Evolutionary conservation across 805 yeast genomes (phyloP).

Genomic region (Sungouiella thailandica): DNA sequence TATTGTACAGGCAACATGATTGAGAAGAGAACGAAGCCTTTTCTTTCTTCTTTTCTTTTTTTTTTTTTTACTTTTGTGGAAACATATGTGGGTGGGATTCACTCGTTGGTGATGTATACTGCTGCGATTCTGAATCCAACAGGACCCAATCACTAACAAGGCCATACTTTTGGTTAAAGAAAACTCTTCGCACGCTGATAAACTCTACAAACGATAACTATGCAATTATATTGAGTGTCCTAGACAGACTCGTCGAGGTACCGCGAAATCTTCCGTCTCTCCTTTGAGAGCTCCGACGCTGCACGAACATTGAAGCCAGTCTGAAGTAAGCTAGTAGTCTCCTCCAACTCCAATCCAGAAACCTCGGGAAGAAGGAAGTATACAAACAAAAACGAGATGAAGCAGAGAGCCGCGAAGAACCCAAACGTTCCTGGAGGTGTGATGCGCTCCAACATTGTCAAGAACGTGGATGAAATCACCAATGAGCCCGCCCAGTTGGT

Average conservation of each 20-base stretch:
- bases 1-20: too few species aligned
- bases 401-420: slow-evolving; percentile 79
- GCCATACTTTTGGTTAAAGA: too few species aligned
- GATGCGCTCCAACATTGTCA: slow-evolving; percentile 89
- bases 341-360: slow-evolving; percentile 85
- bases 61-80: too few species aligned
- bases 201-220: neutral
- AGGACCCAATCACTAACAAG: too few species aligned
- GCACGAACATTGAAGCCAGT: slow-evolving; percentile 81
- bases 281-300: slow-evolving; percentile 34
- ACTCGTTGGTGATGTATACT: too few species aligned
- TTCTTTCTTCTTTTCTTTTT: too few species aligned
- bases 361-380: slow-evolving; percentile 90
- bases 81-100: too few species aligned
- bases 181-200: too few species aligned
- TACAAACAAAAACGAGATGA: slow-evolving; percentile 66
- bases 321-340: slow-evolving; percentile 73
- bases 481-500: slow-evolving; percentile 95
- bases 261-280: slow-evolving; percentile 23
- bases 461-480: slow-evolving; percentile 83
- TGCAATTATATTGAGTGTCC: neutral
- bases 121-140: too few species aligned
- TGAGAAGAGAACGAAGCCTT: too few species aligned
- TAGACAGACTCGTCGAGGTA: slow-evolving; percentile 1
- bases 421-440: slow-evolving; percentile 95